These are phyloP conservation scores for Magnolia kwangsiensis DNA, from an alignment of 164 flowering plant genomes.

Conservation along the genomic window DNA sequence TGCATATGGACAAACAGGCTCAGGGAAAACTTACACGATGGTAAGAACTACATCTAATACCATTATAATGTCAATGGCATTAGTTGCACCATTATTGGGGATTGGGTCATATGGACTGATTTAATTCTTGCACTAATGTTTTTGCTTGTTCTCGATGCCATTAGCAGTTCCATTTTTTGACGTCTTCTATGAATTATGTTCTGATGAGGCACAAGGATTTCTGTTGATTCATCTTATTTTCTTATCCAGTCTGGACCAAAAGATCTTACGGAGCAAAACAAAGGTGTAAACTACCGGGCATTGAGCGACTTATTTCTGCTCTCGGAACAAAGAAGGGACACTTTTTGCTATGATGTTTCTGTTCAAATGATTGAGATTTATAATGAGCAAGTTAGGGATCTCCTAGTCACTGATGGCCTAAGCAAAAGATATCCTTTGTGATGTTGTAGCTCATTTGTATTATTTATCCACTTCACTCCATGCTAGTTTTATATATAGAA, in stretches of 20 bases:
- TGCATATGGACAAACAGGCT: slow-evolving; percentile 99
- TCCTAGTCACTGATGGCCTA: slow-evolving; percentile 70
- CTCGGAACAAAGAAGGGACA: slow-evolving; percentile 80
- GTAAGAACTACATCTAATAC: slow-evolving; percentile 29
- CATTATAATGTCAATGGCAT: no score
- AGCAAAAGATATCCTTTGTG: slow-evolving; percentile 91
- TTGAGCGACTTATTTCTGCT: slow-evolving; percentile 77
- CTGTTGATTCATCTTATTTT: slow-evolving; percentile 13
- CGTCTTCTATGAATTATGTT: neutral
- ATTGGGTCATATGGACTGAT: neutral
- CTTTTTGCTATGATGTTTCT: slow-evolving; percentile 72
- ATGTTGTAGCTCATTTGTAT: slow-evolving; percentile 1
- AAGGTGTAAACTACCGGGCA: slow-evolving; percentile 94
- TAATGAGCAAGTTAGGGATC: slow-evolving; percentile 98
- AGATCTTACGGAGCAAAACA: slow-evolving; percentile 75
- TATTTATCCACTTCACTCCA: neutral
- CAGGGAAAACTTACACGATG: slow-evolving; percentile 97
- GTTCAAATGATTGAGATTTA: slow-evolving; percentile 99
- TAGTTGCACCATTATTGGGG: neutral
- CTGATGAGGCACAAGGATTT: neutral
- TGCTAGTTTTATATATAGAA: neutral
- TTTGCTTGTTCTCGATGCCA: neutral
- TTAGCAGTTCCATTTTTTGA: neutral
- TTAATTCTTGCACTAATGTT: neutral
- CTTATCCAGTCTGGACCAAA: slow-evolving; percentile 74